Conservation (phyloP, 2,329 filamentous ascomycete genomes). For the Alternaria sp. region DNA sequence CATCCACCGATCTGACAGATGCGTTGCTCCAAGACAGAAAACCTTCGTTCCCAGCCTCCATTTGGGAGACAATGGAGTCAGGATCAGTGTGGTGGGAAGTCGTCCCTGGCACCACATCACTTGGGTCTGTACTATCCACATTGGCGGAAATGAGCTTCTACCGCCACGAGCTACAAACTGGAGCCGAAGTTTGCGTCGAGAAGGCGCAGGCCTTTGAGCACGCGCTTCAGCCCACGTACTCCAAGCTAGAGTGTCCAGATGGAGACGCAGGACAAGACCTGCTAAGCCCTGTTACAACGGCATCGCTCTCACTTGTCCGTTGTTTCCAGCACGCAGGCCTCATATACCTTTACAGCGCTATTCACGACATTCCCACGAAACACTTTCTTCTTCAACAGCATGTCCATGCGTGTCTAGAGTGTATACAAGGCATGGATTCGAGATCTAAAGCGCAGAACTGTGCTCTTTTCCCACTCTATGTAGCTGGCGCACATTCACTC, state of each 20-base stretch:
- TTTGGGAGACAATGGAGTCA: slow-evolving; percentile 16
- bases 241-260: neutral
- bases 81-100: slow-evolving; percentile 20
- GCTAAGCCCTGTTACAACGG: neutral
- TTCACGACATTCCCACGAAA: slow-evolving; percentile 11
- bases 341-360: slow-evolving; percentile 24
- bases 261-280: neutral
- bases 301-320: slow-evolving; percentile 8
- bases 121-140: slow-evolving; percentile 4
- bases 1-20: slow-evolving; percentile 22
- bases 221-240: slow-evolving; percentile 7
- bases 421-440: slow-evolving; percentile 15
- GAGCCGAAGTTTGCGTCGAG: neutral
- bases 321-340: slow-evolving; percentile 22
- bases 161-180: slow-evolving; percentile 1
- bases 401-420: slow-evolving; percentile 20
- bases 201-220: slow-evolving; percentile 6
- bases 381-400: slow-evolving; percentile 22
- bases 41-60: slow-evolving; percentile 12
- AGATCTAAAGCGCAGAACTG: slow-evolving; percentile 18
- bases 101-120: slow-evolving; percentile 1
- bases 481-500: slow-evolving; percentile 18
- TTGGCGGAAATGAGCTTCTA: slow-evolving; percentile 15
- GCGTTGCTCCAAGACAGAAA: slow-evolving; percentile 17
- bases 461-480: slow-evolving; percentile 21